Percentiles rank a stretch among this genome's conserved stretches.
phyloP scores from a whole-genome alignment of 345 rosid species.

The Noccaea bulbosa region DNA sequence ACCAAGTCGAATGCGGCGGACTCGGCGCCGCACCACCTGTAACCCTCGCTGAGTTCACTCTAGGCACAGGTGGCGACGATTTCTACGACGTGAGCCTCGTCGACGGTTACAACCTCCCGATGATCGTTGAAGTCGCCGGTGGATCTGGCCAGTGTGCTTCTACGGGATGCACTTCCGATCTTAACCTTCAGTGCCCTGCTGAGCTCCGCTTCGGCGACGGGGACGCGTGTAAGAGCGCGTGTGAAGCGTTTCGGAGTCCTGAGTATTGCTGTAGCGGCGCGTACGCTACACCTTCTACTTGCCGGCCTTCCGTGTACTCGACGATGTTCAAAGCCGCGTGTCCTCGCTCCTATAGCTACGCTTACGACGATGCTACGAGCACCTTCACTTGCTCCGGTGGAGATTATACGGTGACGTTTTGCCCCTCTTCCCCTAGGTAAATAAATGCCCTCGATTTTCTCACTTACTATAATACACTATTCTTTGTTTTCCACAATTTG shows the following conservation, averaged over 20 bases:
- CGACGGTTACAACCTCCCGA: conserved; percentile 89
- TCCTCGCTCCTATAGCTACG: conserved; percentile 92
- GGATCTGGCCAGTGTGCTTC: conserved; percentile 79
- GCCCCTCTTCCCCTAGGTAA: conserved; percentile 92
- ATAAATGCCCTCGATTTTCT: conserved; percentile 22
- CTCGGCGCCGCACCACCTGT: conserved; percentile 86
- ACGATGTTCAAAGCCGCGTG: conserved; percentile 89
- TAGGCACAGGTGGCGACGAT: conserved; percentile 78
- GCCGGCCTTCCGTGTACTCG: conserved; percentile 87
- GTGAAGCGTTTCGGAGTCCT: conserved; percentile 86
- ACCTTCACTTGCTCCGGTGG: conserved; percentile 91
- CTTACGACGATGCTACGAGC: conserved; percentile 90
- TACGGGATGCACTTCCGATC: conserved; percentile 77
- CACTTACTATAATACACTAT: not conserved
- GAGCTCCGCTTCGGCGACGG: conserved; percentile 74
- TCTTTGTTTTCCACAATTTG: conserved; percentile 15
- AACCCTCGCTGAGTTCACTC: conserved; percentile 84
- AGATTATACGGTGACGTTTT: conserved; percentile 90
- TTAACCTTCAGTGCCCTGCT: conserved; percentile 78
- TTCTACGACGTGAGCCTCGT: conserved; percentile 96
- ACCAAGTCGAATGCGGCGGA: conserved; percentile 67
- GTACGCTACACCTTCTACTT: conserved; percentile 79
- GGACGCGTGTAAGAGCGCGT: conserved; percentile 89
- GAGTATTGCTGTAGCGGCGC: conserved; percentile 98
- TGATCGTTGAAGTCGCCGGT: conserved; percentile 75